A percentile compares a stretch with the other conserved stretches of the same genome.
phyloP scores from a whole-genome alignment of 345 rosid genomes.

The Aquilaria sinensis region DNA sequence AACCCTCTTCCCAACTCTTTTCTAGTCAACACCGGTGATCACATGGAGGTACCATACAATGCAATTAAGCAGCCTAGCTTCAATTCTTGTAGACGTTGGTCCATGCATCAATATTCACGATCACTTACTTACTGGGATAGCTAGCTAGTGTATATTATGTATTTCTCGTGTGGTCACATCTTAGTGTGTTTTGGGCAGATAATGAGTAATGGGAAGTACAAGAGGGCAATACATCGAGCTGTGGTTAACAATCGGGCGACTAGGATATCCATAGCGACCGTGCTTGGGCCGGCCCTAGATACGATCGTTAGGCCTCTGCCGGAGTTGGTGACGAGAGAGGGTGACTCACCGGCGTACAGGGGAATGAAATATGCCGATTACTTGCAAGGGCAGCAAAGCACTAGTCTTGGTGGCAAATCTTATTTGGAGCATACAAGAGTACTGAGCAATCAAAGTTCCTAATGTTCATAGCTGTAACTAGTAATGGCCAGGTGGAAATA shows the following conservation, averaged over 20 bases:
- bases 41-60: constrained; percentile 35
- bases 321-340: constrained; percentile 18
- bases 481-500: too few species aligned
- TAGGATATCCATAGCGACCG: constrained; percentile 30
- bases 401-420: constrained; percentile 27
- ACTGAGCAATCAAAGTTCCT: too few species aligned
- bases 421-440: constrained; percentile 23
- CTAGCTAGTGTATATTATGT: not conserved
- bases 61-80: too few species aligned
- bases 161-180: not conserved
- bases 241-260: constrained; percentile 26
- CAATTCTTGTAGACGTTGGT: too few species aligned
- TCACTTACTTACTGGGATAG: not conserved
- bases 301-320: constrained; percentile 28
- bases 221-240: constrained; percentile 45
- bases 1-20: constrained; percentile 30
- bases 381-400: constrained; percentile 31
- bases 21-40: constrained; percentile 45
- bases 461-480: too few species aligned
- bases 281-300: constrained; percentile 39
- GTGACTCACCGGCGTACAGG: constrained; percentile 14
- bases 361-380: constrained; percentile 36
- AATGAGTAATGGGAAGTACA: constrained; percentile 54
- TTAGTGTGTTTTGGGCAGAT: constrained; percentile 13
- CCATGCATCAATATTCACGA: not conserved